These are phyloP conservation scores for Lithohypha guttulata DNA, from an alignment of 2,329 filamentous ascomycete species.

Conservation along the genomic window DNA sequence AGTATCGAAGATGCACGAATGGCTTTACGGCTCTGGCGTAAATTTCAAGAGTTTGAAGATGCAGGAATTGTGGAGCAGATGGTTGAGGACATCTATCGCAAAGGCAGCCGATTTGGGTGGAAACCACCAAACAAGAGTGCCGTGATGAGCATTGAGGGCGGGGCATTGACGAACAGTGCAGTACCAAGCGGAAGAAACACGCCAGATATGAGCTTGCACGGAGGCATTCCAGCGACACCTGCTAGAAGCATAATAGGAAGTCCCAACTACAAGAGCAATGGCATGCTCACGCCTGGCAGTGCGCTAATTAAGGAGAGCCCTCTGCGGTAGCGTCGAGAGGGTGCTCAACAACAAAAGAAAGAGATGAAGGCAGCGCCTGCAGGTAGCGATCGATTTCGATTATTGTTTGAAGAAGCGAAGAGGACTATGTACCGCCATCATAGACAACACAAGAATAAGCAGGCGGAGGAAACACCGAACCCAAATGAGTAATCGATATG, in stretches of 20 bases:
- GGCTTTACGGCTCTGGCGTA: slow-evolving; percentile 76
- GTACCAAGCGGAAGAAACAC: slow-evolving; percentile 23
- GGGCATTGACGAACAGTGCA: slow-evolving; percentile 17
- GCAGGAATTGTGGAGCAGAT: slow-evolving; percentile 74
- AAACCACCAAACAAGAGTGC: slow-evolving; percentile 39
- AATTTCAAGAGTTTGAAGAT: slow-evolving; percentile 80
- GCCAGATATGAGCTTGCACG: slow-evolving; percentile 17
- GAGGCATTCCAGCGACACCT: slow-evolving; percentile 4
- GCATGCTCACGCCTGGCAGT: slow-evolving; percentile 18
- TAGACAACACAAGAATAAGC: not conserved
- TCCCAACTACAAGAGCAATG: slow-evolving; percentile 11
- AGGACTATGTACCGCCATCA: not conserved
- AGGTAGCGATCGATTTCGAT: not conserved
- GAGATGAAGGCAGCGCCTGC: not conserved
- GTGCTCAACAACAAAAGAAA: not conserved
- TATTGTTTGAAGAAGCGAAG: not conserved
- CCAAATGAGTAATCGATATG: too few species aligned
- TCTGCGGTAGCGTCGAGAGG: slow-evolving; percentile 11
- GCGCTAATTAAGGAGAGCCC: slow-evolving; percentile 20
- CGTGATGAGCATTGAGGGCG: slow-evolving; percentile 22
- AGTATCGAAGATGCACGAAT: slow-evolving; percentile 91
- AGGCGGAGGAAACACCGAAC: too few species aligned
- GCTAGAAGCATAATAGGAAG: slow-evolving; percentile 4
- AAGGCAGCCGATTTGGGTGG: slow-evolving; percentile 49
- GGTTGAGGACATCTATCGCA: slow-evolving; percentile 73